Base-by-base conservation (phyloP, 1,284 basidiomycete genomes). In the Heterobasidion occidentale region DNA sequence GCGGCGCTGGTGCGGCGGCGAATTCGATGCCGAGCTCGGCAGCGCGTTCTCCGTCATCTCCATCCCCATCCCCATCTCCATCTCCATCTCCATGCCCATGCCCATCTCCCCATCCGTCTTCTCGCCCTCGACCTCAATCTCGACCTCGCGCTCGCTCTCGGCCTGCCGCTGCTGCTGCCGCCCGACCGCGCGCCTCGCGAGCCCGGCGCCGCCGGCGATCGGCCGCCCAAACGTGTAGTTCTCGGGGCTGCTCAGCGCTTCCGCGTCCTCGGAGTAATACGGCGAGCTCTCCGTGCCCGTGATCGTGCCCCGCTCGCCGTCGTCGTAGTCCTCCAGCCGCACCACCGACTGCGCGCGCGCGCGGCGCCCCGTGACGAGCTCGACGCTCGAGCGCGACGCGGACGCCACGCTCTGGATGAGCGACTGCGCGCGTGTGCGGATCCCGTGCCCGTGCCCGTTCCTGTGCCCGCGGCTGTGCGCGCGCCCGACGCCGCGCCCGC, bases 191-290 rank as follows among this genome's bases (percentile, higher is more conserved):
- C 15, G 64, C 12, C 64, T 57, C 27, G 46, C 52, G 14, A 47
- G 56, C 1, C 58, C 59, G 3, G 52, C 54, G 9, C 60, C 57
- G 36, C 65, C 58, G 60, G 60, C 61, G 71, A 65, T 14, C 80
- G 84, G 53, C 51, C 79, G 76, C 8, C 86, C 86, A 66, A 88
- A 88, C 7, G 86, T 88, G 65, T 88, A 76, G 65, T 86, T 87
- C 64, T 87, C 85, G 0, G 73, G 74, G 52, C 75, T 78, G 61
- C 80, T 82, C 48, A 72, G 51, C 3, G 17, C 17, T 27, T 27
- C 27, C 7, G 72, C 76, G 59, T 77, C 75, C 42, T 80, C 80
- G 58, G 74, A 73, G 58, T 68, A 64, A 58, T 73, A 74, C 36
- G 67, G 70, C 61, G 64, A 72, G 60, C 55, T 52, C 33, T 52